phyloP scores from a whole-genome alignment of 148 eudicot genomes.

The Selenicereus undatus region DNA sequence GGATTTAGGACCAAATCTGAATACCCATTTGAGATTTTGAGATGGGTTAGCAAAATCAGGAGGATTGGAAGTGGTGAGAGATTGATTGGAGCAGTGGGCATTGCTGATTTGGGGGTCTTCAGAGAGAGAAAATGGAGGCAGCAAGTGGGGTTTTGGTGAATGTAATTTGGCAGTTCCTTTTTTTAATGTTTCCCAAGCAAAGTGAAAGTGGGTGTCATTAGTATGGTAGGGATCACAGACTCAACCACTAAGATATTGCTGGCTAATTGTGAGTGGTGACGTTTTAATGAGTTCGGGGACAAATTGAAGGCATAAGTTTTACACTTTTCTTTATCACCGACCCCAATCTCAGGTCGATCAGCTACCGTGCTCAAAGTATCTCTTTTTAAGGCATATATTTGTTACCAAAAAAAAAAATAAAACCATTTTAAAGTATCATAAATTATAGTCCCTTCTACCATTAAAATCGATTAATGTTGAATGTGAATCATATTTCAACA shows the following conservation, averaged over 20 bases:
- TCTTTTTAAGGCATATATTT: no score
- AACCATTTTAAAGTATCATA: no score
- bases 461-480: no score
- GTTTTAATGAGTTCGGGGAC: background rate
- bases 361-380: background rate
- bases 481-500: no score
- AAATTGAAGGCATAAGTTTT: background rate
- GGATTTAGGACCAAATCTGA: conserved; percentile 35
- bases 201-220: background rate
- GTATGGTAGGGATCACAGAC: conserved; percentile 19
- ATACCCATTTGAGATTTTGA: conserved; percentile 43
- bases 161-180: background rate
- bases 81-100: conserved; percentile 20
- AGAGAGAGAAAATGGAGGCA: background rate
- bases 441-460: no score
- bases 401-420: no score
- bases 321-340: background rate
- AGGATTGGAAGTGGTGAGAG: conserved; percentile 18
- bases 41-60: conserved; percentile 40
- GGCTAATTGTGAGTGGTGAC: conserved; percentile 2
- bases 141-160: background rate
- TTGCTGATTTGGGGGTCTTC: conserved; percentile 20
- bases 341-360: background rate
- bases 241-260: conserved; percentile 18
- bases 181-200: no score